These are phyloP conservation scores for Acaromyces ingoldii DNA, from an alignment of 1,284 basidiomycete genomes.

Conservation along the genomic window DNA sequence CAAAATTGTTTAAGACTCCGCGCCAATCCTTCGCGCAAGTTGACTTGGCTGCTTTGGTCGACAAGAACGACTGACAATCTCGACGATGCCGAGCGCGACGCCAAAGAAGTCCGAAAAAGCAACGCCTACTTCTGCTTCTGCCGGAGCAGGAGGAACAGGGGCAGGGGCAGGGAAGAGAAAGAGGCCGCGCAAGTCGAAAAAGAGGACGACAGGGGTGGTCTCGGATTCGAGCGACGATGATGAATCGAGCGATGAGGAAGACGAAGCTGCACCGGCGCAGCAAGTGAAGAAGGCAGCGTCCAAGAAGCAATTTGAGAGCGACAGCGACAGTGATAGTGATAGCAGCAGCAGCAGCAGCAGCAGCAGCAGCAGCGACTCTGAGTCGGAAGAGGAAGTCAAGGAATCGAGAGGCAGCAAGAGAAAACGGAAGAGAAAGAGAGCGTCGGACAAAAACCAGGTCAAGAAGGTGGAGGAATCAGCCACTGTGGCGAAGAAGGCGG, in stretches of 20 bases:
- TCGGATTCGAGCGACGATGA: too few relatives aligned
- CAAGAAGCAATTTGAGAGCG: background rate
- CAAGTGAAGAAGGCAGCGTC: background rate
- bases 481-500: too few relatives aligned
- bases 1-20: too few relatives aligned
- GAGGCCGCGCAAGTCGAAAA: background rate
- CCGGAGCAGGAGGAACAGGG: background rate
- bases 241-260: background rate
- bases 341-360: background rate
- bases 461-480: constrained; percentile 9
- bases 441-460: constrained; percentile 8
- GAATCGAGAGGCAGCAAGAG: too few relatives aligned
- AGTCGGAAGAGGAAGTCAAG: background rate
- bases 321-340: background rate
- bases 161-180: background rate
- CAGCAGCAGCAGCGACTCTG: background rate
- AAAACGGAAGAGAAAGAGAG: constrained; percentile 14
- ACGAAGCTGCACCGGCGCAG: background rate
- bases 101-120: too few relatives aligned
- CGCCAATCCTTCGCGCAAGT: too few relatives aligned
- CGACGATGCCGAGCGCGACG: too few relatives aligned
- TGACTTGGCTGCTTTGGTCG: too few relatives aligned
- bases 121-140: too few relatives aligned
- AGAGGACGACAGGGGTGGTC: background rate
- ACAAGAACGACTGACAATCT: too few relatives aligned